Evolutionary conservation across 352 stramenopile species (phyloP), one percentile per base, ranked within the genome.

Genomic region (Globisporangium recalcitrans): DNA sequence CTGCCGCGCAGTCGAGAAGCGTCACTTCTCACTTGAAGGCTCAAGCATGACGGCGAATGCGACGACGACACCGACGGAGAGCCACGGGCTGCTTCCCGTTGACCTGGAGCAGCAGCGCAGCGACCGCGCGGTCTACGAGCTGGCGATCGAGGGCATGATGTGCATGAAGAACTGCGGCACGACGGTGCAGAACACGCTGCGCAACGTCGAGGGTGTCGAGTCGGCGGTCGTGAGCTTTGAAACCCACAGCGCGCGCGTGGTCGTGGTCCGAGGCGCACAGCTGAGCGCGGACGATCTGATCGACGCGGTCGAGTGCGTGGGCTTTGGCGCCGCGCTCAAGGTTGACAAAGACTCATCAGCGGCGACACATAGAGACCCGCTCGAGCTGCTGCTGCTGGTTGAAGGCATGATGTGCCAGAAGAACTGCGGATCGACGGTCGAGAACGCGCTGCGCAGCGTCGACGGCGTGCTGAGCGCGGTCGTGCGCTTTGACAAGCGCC

Each of bases 391-490:
- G 31, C 63, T 97, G 59, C 66, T 90, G 29, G 85, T 98, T 3
- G 92, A 98, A 65, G 92, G 92, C 51, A 97, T 97, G 82, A 97
- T 96, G 74, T 97, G 91, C 55, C 90, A 98, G 73, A 98, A 98
- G 58, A 98, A 98, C 72, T 97, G 93, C 67, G 97, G 96, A 56
- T 89, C 71, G 38, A 97, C 91, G 5, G 88, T 97, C 4, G 64
- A 91, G 69, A 93, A 93, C 69, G 87, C 89, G 38, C 69, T 97
- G 60, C 62, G 70, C n/a, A 73, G 67, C n/a, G 83, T 95, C 31
- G 70, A 85, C 52, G 87, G 88, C 57, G 91, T 97, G 42, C 49
- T 70, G 38, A 59, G 64, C 19, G 90, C 71, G 0, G 73, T 90
- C 21, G 88, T 97, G 21, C 69, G 65, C 44, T 95, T 96, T 57